Conservation (phyloP, 768 basidiomycete genomes). For the Russula sp. region DNA sequence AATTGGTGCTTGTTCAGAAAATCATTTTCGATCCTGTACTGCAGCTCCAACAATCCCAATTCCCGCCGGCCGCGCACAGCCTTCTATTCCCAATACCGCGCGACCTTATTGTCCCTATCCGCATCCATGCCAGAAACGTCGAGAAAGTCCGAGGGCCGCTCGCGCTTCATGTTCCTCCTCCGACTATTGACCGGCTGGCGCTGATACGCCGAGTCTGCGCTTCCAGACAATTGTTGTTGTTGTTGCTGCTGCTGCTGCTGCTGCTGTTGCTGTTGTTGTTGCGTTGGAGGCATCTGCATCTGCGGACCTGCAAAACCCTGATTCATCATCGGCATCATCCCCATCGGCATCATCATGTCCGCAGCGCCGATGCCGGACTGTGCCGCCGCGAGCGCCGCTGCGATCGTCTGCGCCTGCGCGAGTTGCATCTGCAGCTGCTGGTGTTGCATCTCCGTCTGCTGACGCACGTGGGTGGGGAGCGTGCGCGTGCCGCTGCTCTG, state of each 20-base stretch:
- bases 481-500: constrained; percentile 64
- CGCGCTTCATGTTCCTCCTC: constrained; percentile 70
- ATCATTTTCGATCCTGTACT: no score
- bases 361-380: constrained; percentile 31
- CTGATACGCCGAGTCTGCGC: constrained; percentile 83
- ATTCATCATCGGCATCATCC: constrained; percentile 21
- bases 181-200: constrained; percentile 77
- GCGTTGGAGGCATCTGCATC: constrained; percentile 18
- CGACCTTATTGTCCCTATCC: constrained; percentile 56
- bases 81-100: constrained; percentile 69
- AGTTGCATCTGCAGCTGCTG: constrained; percentile 76
- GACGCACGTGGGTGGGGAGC: constrained; percentile 65
- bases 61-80: neutral
- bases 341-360: constrained; percentile 37
- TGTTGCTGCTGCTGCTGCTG: constrained; percentile 25
- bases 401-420: constrained; percentile 70
- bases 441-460: constrained; percentile 77
- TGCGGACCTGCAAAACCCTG: constrained; percentile 19
- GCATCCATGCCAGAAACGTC: constrained; percentile 49
- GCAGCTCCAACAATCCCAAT: neutral
- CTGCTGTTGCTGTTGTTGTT: constrained; percentile 39
- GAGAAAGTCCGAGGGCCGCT: constrained; percentile 78
- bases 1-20: no score
- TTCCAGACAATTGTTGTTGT: constrained; percentile 60
- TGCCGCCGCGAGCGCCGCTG: constrained; percentile 46